phyloP scores from a whole-genome alignment of 169 alveolate species.

The Plasmodium gonderi region DNA sequence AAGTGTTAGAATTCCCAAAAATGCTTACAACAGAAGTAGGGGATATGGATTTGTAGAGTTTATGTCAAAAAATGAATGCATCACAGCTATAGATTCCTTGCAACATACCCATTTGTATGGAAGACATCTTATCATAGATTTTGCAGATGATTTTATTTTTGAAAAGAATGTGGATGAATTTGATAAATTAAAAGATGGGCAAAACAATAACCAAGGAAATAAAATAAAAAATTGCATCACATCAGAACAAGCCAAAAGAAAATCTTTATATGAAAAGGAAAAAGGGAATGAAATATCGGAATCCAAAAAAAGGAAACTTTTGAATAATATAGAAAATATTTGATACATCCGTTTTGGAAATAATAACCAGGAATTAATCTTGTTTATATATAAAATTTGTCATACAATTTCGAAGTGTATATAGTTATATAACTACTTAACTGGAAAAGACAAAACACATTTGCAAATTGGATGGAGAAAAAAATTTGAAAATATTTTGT shows the following conservation, averaged over 20 bases:
- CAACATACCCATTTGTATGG: constrained; percentile 95
- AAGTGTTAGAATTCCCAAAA: constrained; percentile 94
- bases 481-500: too few species aligned
- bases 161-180: constrained; percentile 54
- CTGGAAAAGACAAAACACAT: neutral
- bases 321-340: constrained; percentile 2
- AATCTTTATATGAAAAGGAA: constrained; percentile 27
- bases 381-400: neutral
- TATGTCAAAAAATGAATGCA: constrained; percentile 90
- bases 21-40: constrained; percentile 90
- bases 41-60: constrained; percentile 96
- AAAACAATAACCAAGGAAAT: neutral
- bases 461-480: neutral
- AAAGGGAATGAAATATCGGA: constrained; percentile 20
- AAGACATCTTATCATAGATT: constrained; percentile 91
- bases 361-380: neutral
- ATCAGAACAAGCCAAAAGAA: constrained; percentile 75
- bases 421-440: neutral
- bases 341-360: neutral
- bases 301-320: constrained; percentile 65
- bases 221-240: constrained; percentile 15
- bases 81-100: constrained; percentile 89
- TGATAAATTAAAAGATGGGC: constrained; percentile 65
- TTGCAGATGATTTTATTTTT: constrained; percentile 83
- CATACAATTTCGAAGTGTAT: neutral